A percentile compares a stretch with the other conserved stretches of the same genome.
These are phyloP conservation scores for Chrysosporium queenslandicum DNA, from an alignment of 2,329 filamentous ascomycete genomes.

Conservation along the genomic window DNA sequence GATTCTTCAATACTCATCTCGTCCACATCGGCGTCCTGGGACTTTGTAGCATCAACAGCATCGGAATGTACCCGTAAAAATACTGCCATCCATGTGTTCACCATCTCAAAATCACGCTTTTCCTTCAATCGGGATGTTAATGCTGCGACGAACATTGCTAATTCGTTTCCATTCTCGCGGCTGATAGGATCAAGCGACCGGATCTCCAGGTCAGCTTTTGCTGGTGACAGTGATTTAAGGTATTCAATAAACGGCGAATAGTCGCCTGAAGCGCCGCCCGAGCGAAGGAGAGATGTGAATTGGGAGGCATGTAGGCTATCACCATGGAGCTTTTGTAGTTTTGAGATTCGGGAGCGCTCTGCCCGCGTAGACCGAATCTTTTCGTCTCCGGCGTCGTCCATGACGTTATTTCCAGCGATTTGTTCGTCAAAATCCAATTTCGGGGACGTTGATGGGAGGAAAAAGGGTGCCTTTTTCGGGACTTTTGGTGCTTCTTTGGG, in stretches of 20 bases:
- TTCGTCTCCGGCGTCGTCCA: constrained; percentile 25
- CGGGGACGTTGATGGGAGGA: constrained; percentile 51
- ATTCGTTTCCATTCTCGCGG: constrained; percentile 46
- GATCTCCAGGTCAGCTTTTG: constrained; percentile 81
- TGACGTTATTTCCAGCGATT: constrained; percentile 22
- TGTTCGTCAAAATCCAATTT: constrained; percentile 21
- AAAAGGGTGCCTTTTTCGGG: constrained; percentile 92
- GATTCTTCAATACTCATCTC: constrained; percentile 30
- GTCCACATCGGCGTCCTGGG: constrained; percentile 15
- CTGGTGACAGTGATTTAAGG: constrained; percentile 70
- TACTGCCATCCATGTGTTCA: constrained; percentile 95
- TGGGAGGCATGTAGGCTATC: constrained; percentile 21
- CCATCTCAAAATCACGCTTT: constrained; percentile 79
- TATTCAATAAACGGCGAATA: constrained; percentile 64
- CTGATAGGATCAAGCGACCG: constrained; percentile 54
- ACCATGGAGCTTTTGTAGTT: constrained; percentile 47
- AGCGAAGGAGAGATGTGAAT: constrained; percentile 43
- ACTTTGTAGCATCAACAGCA: constrained; percentile 35
- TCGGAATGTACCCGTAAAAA: constrained; percentile 72
- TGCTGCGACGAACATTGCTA: constrained; percentile 69
- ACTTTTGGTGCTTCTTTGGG: constrained; percentile 83
- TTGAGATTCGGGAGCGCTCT: constrained; percentile 58
- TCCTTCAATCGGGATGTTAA: constrained; percentile 59
- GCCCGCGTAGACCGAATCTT: constrained; percentile 31
- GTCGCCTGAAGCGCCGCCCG: constrained; percentile 43